A percentile compares a stretch with the other conserved stretches of the same genome.
Conservation (phyloP, 2,329 filamentous ascomycete genomes). For the Fusarium sp. region DNA sequence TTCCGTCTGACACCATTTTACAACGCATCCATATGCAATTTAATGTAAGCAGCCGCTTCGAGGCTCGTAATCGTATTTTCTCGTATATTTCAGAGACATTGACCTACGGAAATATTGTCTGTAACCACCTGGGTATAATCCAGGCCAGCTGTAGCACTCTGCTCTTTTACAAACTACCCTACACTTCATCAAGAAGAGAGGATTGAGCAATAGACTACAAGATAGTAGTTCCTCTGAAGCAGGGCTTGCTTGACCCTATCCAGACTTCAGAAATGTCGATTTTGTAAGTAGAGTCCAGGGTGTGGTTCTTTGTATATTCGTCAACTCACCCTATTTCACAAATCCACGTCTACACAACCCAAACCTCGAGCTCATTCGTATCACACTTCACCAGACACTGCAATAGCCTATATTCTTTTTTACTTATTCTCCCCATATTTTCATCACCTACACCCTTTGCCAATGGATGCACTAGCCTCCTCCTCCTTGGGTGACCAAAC, state of each 20-base stretch:
- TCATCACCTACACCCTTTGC: neutral
- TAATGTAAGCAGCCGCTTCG: neutral
- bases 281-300: no score
- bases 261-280: no score
- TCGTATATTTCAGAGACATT: neutral
- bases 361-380: neutral
- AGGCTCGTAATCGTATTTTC: constrained; percentile 33
- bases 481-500: constrained; percentile 37
- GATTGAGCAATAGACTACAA: no score
- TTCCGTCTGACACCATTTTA: constrained; percentile 20
- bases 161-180: neutral
- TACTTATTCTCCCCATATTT: neutral
- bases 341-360: no score
- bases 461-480: neutral
- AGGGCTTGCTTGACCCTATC: no score
- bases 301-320: no score
- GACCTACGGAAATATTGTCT: neutral
- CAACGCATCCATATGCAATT: constrained; percentile 4
- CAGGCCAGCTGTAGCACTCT: neutral
- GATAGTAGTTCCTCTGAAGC: no score
- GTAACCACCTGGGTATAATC: neutral
- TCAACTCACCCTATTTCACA: no score
- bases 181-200: neutral
- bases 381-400: neutral
- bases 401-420: neutral